phyloP scores from a whole-genome alignment of 805 yeast species.

The Blastobotrys peoriensis region DNA sequence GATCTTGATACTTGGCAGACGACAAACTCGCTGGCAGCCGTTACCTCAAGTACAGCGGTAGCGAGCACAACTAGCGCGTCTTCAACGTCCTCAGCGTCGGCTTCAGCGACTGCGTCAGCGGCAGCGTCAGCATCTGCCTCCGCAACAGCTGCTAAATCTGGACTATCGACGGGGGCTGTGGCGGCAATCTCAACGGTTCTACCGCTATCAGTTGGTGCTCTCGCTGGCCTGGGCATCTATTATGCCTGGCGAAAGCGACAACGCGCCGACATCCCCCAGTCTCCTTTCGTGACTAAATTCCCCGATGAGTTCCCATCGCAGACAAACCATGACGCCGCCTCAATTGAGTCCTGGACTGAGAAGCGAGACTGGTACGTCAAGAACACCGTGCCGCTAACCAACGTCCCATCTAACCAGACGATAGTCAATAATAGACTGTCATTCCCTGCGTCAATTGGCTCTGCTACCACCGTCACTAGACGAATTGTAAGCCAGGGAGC shows the following conservation, averaged over 20 bases:
- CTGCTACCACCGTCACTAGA: background rate
- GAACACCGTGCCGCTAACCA: background rate
- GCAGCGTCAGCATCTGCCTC: conserved; percentile 20
- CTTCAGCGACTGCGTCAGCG: conserved; percentile 8
- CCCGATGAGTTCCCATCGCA: conserved; percentile 7
- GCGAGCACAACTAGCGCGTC: conserved; percentile 5
- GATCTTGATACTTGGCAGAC: background rate
- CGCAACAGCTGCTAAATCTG: conserved; percentile 16
- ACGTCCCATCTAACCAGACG: background rate
- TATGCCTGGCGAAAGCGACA: conserved; percentile 16
- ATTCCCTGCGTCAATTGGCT: background rate
- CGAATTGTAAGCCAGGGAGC: background rate
- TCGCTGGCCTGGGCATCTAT: conserved; percentile 26
- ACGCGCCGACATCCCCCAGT: conserved; percentile 11
- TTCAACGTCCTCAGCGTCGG: conserved; percentile 20
- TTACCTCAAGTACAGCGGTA: conserved; percentile 10
- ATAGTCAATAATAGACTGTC: conserved; percentile 1
- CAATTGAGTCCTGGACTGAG: conserved; percentile 23
- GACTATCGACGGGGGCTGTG: conserved; percentile 31
- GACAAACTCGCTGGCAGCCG: background rate
- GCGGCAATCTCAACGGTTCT: conserved; percentile 44
- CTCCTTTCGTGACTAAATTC: conserved; percentile 5
- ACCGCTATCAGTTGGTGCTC: conserved; percentile 37
- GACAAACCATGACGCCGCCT: conserved; percentile 12
- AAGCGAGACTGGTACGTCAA: conserved; percentile 14